Conservation (phyloP, 2,329 filamentous ascomycete species). For the Blastomyces silverae region DNA sequence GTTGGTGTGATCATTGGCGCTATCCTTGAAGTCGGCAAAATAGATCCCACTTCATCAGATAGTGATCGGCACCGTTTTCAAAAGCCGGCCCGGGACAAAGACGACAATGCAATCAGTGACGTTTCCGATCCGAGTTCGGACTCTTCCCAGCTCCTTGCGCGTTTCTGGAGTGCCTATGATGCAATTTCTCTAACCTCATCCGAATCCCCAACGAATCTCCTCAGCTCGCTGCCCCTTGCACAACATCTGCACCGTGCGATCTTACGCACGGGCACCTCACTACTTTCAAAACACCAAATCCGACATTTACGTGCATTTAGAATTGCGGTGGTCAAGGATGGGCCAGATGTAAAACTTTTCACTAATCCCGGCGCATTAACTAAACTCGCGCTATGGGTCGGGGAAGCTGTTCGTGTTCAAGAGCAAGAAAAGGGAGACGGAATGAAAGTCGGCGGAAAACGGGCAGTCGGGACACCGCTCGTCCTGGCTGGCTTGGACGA, state of each 20-base stretch:
- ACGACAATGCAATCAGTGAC: constrained; percentile 22
- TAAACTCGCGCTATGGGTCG: constrained; percentile 89
- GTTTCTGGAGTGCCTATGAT: constrained; percentile 56
- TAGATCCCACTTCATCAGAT: constrained; percentile 30
- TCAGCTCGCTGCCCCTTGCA: constrained; percentile 72
- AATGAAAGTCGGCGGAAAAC: constrained; percentile 42
- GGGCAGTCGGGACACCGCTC: constrained; percentile 62
- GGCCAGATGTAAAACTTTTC: constrained; percentile 84
- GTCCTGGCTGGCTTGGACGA: constrained; percentile 90
- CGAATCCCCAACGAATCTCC: constrained; percentile 47
- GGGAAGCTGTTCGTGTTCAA: constrained; percentile 82
- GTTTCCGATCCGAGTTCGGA: constrained; percentile 25
- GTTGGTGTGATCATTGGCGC: constrained; percentile 89
- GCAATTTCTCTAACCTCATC: constrained; percentile 45
- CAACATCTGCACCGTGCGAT: constrained; percentile 89
- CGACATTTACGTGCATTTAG: constrained; percentile 87
- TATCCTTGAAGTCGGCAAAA: constrained; percentile 75
- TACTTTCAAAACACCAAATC: constrained; percentile 91
- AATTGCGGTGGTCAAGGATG: constrained; percentile 92
- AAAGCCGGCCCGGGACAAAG: constrained; percentile 19
- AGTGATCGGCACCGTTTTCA: constrained; percentile 19
- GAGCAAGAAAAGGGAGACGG: constrained; percentile 74
- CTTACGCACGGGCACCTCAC: constrained; percentile 79
- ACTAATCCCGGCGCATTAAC: constrained; percentile 87
- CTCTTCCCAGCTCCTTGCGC: constrained; percentile 35